phyloP scores from a whole-genome alignment of 78 protist genomes.

The Emiliania huxleyi region DNA sequence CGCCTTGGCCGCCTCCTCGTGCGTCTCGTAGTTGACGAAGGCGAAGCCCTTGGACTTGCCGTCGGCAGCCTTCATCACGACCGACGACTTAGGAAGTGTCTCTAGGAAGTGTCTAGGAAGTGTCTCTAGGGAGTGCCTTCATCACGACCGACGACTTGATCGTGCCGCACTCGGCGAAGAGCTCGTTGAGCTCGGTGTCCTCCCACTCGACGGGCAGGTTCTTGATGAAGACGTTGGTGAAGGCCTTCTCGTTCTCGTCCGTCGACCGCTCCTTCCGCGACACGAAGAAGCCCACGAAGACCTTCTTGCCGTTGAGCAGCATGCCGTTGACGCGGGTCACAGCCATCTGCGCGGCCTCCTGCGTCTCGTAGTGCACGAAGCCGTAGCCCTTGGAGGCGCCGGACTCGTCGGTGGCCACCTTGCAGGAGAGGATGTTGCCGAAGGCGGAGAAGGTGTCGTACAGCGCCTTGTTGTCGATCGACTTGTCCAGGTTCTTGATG shows the following conservation, averaged over 20 bases:
- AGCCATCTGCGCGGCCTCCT: conserved; percentile 86
- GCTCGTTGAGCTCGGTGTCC: conserved; percentile 53
- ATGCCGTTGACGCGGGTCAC: conserved; percentile 89
- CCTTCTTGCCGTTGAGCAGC: conserved; percentile 77
- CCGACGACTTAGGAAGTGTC: conserved; percentile 56
- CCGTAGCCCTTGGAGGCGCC: conserved; percentile 82
- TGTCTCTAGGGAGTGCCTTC: too few relatives aligned
- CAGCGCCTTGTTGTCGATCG: conserved; percentile 85
- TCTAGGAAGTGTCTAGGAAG: too few relatives aligned
- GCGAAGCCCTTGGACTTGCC: conserved; percentile 89
- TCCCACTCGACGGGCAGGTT: conserved; percentile 61
- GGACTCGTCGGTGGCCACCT: conserved; percentile 60
- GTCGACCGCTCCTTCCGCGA: conserved; percentile 71
- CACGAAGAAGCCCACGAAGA: conserved; percentile 84
- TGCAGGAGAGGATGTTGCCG: conserved; percentile 78
- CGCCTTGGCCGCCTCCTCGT: conserved; percentile 82
- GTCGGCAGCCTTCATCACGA: conserved; percentile 63
- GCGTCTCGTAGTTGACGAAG: conserved; percentile 86
- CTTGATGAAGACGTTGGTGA: conserved; percentile 94
- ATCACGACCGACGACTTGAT: conserved; percentile 67
- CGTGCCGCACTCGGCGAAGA: conserved; percentile 73
- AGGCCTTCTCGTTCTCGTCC: conserved; percentile 24
- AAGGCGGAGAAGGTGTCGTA: conserved; percentile 85
- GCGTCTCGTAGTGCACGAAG: conserved; percentile 91
- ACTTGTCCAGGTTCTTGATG: conserved; percentile 89